These are phyloP conservation scores for Rehmannia glutinosa DNA, from an alignment of 257 asterid genomes.

Conservation along the genomic window DNA sequence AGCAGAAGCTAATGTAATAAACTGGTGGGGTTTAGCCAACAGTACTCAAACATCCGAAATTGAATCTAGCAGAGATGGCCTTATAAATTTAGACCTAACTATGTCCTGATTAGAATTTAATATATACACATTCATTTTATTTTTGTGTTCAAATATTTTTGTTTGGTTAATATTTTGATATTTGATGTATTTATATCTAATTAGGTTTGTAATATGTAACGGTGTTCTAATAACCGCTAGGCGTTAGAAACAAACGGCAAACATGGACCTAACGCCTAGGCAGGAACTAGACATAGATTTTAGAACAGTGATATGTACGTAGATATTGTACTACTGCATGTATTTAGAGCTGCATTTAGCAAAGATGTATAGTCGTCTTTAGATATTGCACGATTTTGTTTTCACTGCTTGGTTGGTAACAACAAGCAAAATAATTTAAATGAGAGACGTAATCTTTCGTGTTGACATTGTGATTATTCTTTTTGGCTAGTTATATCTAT, in stretches of 20 bases:
- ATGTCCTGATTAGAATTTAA: background rate
- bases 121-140: background rate
- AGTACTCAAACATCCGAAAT: background rate
- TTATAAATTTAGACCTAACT: constrained; percentile 31
- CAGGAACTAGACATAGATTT: no score
- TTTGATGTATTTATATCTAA: background rate
- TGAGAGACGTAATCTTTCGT: background rate
- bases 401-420: background rate
- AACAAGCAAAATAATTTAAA: background rate
- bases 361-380: background rate
- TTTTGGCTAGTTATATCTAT: no score
- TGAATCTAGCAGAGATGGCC: background rate
- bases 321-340: no score
- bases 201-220: background rate
- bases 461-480: no score
- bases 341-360: background rate
- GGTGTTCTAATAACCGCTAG: no score
- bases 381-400: background rate
- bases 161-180: background rate
- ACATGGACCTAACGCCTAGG: no score
- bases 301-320: no score
- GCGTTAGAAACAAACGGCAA: no score
- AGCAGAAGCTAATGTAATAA: background rate
- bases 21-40: background rate
- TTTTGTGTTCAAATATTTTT: background rate